Percentiles rank a stretch among this genome's conserved stretches.
Evolutionary conservation across 148 eudicot genomes (phyloP).

Genomic region (Chenopodium album): DNA sequence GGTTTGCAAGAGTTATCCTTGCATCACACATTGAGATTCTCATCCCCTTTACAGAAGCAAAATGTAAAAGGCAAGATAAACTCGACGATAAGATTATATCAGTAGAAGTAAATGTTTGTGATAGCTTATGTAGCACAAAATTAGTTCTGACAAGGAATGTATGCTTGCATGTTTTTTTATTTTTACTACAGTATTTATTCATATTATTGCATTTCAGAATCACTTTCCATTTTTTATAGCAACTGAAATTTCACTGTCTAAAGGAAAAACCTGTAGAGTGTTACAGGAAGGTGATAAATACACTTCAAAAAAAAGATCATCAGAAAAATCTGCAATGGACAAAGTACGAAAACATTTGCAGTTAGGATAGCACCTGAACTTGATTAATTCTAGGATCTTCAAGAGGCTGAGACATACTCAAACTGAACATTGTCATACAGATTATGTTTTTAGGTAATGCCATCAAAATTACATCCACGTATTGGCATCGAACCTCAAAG

Average conservation of each 20-base stretch:
- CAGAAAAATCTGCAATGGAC: background rate
- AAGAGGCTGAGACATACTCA: background rate
- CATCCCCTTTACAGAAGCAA: background rate
- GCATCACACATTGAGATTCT: conserved; percentile 1
- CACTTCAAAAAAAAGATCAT: background rate
- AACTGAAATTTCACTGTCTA: background rate
- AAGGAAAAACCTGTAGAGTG: background rate
- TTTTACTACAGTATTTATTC: too few relatives aligned
- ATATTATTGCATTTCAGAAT: background rate
- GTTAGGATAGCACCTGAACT: background rate
- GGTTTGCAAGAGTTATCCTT: conserved; percentile 1
- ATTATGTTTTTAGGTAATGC: conserved; percentile 1
- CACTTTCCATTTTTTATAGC: background rate
- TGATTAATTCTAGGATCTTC: background rate
- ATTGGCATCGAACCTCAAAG: background rate
- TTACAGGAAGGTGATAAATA: background rate
- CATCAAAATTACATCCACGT: background rate
- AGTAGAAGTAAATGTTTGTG: background rate
- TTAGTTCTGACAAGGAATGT: background rate
- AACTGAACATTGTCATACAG: background rate
- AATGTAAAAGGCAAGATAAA: background rate
- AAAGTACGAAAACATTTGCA: background rate
- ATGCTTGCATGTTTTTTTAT: background rate
- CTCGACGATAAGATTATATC: background rate
- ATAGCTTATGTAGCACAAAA: background rate